Evolutionary conservation across 805 yeast species (phyloP).

Genomic region (Monosporozyma aquatica): DNA sequence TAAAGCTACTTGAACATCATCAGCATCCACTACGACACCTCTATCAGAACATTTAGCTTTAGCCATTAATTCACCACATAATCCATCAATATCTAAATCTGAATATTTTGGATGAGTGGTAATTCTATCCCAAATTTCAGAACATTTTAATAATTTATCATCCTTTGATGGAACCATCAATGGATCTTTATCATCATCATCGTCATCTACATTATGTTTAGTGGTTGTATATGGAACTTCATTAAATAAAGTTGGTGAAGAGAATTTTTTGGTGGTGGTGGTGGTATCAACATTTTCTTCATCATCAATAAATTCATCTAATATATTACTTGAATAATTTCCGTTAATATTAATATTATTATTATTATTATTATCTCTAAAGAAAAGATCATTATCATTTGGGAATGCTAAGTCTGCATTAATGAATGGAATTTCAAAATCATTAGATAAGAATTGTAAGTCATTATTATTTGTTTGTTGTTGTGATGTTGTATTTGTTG

Average conservation of each 20-base stretch:
- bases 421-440: conserved; percentile 17
- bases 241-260: conserved; percentile 9
- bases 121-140: conserved; percentile 94
- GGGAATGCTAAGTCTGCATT: conserved; percentile 28
- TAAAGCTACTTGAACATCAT: conserved; percentile 59
- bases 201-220: neutral
- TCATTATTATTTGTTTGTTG: neutral
- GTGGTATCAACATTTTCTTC: conserved; percentile 4
- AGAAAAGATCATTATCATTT: conserved; percentile 9
- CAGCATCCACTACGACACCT: conserved; percentile 80
- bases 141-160: conserved; percentile 55
- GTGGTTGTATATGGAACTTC: conserved; percentile 8
- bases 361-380: conserved; percentile 10
- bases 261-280: too few species aligned
- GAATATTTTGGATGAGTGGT: conserved; percentile 90
- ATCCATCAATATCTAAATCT: conserved; percentile 87
- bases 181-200: conserved; percentile 25
- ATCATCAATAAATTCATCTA: conserved; percentile 4
- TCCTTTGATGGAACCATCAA: conserved; percentile 65
- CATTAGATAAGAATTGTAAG: conserved; percentile 1
- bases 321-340: neutral
- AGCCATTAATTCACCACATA: conserved; percentile 78
- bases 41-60: conserved; percentile 93
- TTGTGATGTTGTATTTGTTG: neutral
- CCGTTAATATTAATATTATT: neutral